These are phyloP conservation scores for Cymbopogon citratus DNA, from an alignment of 176 grass and related monocot genomes.

Conservation along the genomic window DNA sequence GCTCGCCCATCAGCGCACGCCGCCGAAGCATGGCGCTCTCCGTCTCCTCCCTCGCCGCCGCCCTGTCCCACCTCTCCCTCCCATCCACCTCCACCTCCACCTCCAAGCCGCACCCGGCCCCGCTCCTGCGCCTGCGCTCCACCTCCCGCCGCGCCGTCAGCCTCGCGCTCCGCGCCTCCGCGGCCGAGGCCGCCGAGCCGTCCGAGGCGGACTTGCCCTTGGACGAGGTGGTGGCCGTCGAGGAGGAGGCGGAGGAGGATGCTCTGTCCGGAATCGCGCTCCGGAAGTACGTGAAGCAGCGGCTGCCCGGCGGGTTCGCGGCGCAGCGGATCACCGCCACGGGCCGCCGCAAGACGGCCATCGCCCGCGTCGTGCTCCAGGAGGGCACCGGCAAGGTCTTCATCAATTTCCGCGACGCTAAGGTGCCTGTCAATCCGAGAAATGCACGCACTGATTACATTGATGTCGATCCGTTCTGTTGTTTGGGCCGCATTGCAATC, in stretches of 20 bases:
- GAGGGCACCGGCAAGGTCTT: constrained; percentile 87
- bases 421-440: constrained; percentile 29
- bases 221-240: constrained; percentile 21
- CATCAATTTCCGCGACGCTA: constrained; percentile 89
- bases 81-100: constrained; percentile 41
- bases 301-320: constrained; percentile 80
- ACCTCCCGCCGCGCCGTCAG: neutral
- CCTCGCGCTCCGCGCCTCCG: constrained; percentile 33
- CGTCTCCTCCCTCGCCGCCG: constrained; percentile 60
- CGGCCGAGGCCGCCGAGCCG: constrained; percentile 19
- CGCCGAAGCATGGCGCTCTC: constrained; percentile 54
- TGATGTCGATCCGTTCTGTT: neutral
- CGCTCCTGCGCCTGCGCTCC: constrained; percentile 6
- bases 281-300: constrained; percentile 77
- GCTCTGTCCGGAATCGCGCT: constrained; percentile 25
- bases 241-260: constrained; percentile 41
- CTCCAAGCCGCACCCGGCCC: neutral
- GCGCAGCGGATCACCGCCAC: constrained; percentile 89
- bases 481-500: neutral
- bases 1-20: neutral
- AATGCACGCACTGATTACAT: neutral
- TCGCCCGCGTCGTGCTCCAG: constrained; percentile 83
- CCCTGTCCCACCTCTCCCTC: constrained; percentile 64
- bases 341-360: constrained; percentile 77
- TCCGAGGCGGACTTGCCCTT: constrained; percentile 15